Base-by-base conservation (phyloP, 129 eudicot genomes). In the Flaveria brownii region DNA sequence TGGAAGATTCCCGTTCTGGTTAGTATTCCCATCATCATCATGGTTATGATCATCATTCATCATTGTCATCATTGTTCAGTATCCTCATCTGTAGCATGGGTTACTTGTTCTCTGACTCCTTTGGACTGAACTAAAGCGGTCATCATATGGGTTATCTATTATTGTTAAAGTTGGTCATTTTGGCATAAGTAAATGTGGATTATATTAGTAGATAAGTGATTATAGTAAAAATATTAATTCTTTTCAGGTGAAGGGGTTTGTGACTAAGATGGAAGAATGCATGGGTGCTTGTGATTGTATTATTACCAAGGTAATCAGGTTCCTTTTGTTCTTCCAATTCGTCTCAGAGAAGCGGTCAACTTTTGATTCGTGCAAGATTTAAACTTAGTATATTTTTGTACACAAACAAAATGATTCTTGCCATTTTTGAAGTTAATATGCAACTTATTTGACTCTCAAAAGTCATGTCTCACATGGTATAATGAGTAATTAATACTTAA, bases 211-310 rank as follows among this genome's bases (percentile, higher is more conserved):
- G 12, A 74, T 9, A 74, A 25, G 45, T 73, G 59, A 57, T 59
- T 64, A 11, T 49, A 64, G 56, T 36, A 64, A 10, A 2, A 62
- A 65, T 22, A 54, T 66, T 50, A 64, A 50, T 6, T 72, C 28
- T 64, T 82, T 84, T 71, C 82, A 94, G 99, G 99, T 94, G 81
- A 94, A 89, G 87, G 99, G 99, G 10, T 94, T 94, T 74, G 90
- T 94, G 54, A 89, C 93, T 39, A 94, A 89, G 81, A 91, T 94
- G 96, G 99, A 94, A 85, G 97, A 94, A 47, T 84, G 87, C 87
- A 94, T 94, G 99, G 97, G 96, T 7, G 99, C 99, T 83, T 91
- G 97, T 76, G 96, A 94, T 84, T 94, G 99, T 85, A 91, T 94
- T 71, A 94, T 94, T 50, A 94, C 99, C 46, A 94, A 94, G 99